These are phyloP conservation scores for Neotropicomus parvogracilis DNA, from an alignment of 1,284 basidiomycete species.

Conservation along the genomic window DNA sequence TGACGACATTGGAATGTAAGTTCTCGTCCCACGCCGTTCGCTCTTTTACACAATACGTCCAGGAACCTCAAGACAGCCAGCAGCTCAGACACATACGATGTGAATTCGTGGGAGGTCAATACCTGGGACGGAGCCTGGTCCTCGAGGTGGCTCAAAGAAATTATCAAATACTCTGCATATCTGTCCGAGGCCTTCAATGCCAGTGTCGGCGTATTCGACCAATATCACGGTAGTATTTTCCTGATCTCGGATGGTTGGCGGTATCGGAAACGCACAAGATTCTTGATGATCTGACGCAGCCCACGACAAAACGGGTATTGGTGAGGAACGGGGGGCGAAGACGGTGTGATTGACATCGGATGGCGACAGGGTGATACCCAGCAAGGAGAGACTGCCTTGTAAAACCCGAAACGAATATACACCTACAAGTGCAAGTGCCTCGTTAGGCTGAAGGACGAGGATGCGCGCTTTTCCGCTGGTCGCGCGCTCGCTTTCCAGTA, in stretches of 20 bases:
- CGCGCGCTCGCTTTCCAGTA: conserved; percentile 1
- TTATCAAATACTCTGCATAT: conserved; percentile 61
- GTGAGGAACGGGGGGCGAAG: conserved; percentile 65
- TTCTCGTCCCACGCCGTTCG: too few relatives aligned
- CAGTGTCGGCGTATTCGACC: conserved; percentile 51
- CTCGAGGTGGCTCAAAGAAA: conserved; percentile 48
- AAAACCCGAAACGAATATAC: conserved; percentile 53
- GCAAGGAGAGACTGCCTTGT: conserved; percentile 49
- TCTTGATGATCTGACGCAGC: conserved; percentile 24
- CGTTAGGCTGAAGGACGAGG: conserved; percentile 41
- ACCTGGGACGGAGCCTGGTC: conserved; percentile 24
- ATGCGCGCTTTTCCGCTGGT: conserved; percentile 28
- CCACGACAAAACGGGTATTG: conserved; percentile 53
- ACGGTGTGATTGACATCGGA: conserved; percentile 44
- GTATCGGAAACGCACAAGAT: conserved; percentile 17
- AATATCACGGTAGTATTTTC: conserved; percentile 43
- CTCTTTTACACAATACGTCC: too few relatives aligned
- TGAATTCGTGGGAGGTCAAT: conserved; percentile 52
- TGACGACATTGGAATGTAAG: too few relatives aligned
- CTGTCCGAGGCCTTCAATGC: conserved; percentile 60
- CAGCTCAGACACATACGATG: conserved; percentile 47
- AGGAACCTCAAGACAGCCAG: too few relatives aligned
- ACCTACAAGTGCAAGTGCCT: conserved; percentile 59
- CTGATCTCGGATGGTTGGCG: conserved; percentile 13
- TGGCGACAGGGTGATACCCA: conserved; percentile 45